phyloP scores from a whole-genome alignment of 75 land plant genomes.

The Picea sitchensis region DNA sequence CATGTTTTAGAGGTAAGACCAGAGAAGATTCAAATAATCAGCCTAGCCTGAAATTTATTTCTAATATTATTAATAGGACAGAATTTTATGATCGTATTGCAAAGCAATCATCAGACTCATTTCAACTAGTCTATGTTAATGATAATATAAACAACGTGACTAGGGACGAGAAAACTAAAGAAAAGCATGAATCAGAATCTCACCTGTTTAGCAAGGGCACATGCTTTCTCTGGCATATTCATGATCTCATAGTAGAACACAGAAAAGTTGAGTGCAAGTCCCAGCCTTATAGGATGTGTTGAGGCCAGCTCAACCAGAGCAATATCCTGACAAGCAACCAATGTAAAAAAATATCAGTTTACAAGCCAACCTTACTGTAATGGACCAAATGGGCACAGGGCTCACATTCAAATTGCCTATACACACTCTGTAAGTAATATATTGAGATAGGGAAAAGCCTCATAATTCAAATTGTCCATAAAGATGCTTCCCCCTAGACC shows the following conservation, averaged over 20 bases:
- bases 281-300: conserved; percentile 50
- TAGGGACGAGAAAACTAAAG: background rate
- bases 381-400: background rate
- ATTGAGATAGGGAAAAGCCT: too few relatives aligned
- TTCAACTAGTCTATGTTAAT: background rate
- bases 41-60: background rate
- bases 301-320: conserved; percentile 42
- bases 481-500: background rate
- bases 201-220: conserved; percentile 55
- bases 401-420: too few relatives aligned
- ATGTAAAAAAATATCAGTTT: background rate
- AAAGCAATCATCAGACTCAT: background rate
- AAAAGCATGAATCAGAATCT: background rate
- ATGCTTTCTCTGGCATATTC: conserved; percentile 49
- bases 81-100: background rate
- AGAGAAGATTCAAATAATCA: background rate
- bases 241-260: conserved; percentile 58
- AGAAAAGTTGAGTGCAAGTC: conserved; percentile 68
- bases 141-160: background rate
- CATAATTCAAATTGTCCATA: too few relatives aligned
- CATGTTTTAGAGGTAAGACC: background rate
- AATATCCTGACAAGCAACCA: conserved; percentile 29
- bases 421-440: too few relatives aligned
- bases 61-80: background rate
- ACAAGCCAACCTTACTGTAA: background rate